Percentiles rank a stretch among this genome's conserved stretches.
Evolutionary conservation across 805 yeast species (phyloP).

Genomic region (Ogataea neopini): DNA sequence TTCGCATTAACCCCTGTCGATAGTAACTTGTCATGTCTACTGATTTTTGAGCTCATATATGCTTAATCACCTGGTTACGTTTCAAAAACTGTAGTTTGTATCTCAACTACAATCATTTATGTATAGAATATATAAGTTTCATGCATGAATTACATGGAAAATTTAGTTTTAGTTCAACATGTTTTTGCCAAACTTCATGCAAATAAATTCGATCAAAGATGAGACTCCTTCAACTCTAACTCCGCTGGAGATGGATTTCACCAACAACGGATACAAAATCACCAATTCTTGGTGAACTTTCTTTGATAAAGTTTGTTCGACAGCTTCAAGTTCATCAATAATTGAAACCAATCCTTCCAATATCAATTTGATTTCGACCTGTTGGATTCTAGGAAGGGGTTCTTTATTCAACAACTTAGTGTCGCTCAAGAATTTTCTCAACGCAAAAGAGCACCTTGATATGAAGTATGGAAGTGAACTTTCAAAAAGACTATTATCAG

Average conservation of each 20-base stretch:
- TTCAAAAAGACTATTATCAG: conserved; percentile 23
- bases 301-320: conserved; percentile 1
- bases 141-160: not conserved
- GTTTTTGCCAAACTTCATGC: conserved; percentile 17
- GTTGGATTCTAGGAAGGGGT: conserved; percentile 70
- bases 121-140: not conserved
- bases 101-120: not conserved
- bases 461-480: conserved; percentile 49
- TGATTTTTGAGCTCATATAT: not conserved
- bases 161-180: not conserved
- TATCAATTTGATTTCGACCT: conserved; percentile 54
- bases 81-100: not conserved
- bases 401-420: conserved; percentile 54
- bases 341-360: conserved; percentile 42
- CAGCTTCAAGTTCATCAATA: conserved; percentile 7
- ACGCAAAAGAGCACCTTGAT: conserved; percentile 57
- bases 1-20: not conserved
- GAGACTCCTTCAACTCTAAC: conserved; percentile 20
- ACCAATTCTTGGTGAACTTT: conserved; percentile 10
- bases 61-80: not conserved
- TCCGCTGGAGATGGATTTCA: conserved; percentile 24
- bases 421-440: conserved; percentile 67
- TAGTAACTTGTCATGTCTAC: not conserved
- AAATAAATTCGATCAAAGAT: conserved; percentile 19
- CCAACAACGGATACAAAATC: conserved; percentile 26